Evolutionary conservation across 352 stramenopile genomes (phyloP).

Genomic region (Pythium biforme): DNA sequence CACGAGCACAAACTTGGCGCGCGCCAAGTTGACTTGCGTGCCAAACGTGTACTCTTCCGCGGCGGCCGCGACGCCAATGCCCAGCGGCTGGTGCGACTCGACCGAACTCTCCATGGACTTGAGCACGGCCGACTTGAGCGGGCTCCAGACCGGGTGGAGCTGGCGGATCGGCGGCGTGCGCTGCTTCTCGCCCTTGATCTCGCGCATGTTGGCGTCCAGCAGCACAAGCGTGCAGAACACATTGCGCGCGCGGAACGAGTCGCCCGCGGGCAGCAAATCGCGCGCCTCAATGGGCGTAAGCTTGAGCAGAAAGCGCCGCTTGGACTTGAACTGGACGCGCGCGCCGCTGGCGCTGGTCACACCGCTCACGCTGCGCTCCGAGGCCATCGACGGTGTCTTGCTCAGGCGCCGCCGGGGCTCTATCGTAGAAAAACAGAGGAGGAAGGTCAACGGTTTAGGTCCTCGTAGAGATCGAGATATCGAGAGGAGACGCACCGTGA

Average conservation of each 20-base stretch:
- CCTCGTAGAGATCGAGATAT: no score
- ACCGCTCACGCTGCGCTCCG: constrained; percentile 18
- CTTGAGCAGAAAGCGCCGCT: constrained; percentile 80
- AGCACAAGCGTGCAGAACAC: constrained; percentile 84
- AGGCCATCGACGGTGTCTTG: constrained; percentile 19
- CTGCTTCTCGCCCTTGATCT: constrained; percentile 89
- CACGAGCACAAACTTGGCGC: constrained; percentile 80
- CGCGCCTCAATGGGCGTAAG: constrained; percentile 82
- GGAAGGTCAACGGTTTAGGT: no score
- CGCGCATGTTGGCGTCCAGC: constrained; percentile 77
- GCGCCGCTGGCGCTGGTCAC: background rate
- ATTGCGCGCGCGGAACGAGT: constrained; percentile 51
- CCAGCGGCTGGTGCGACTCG: constrained; percentile 82
- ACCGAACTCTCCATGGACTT: constrained; percentile 74
- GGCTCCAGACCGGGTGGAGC: constrained; percentile 75
- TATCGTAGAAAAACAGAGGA: no score
- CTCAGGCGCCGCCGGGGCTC: constrained; percentile 17
- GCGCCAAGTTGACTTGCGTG: constrained; percentile 67
- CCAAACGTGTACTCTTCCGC: constrained; percentile 88
- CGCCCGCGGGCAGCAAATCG: constrained; percentile 64
- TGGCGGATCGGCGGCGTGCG: constrained; percentile 67
- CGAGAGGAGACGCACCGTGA: background rate
- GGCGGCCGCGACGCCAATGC: constrained; percentile 76
- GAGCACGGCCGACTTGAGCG: constrained; percentile 76
- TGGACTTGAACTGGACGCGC: constrained; percentile 50